Evolutionary conservation across 1,139 yeast genomes (phyloP).

Genomic region (Zygoascus sp.): DNA sequence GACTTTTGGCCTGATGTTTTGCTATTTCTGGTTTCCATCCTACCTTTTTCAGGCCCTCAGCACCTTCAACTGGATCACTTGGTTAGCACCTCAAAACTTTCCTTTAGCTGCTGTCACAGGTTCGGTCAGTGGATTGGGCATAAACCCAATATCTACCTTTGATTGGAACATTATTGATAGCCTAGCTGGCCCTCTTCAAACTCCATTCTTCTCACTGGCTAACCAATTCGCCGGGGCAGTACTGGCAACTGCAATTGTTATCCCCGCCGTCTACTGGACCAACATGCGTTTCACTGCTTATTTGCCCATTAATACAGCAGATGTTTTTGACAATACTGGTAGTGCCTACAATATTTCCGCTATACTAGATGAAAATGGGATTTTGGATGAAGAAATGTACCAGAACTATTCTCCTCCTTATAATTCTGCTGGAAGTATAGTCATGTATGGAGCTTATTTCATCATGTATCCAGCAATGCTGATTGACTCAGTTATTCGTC

Average conservation of each 20-base stretch:
- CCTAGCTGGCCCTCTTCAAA: constrained; percentile 35
- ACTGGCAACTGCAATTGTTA: constrained; percentile 39
- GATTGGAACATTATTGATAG: constrained; percentile 46
- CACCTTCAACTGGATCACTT: constrained; percentile 55
- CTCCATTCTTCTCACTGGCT: constrained; percentile 43
- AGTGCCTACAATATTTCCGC: constrained; percentile 38
- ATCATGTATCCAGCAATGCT: constrained; percentile 26
- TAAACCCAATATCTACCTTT: constrained; percentile 51
- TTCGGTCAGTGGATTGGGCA: constrained; percentile 49
- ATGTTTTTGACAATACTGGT: constrained; percentile 46
- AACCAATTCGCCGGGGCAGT: constrained; percentile 41
- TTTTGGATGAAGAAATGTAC: constrained; percentile 30
- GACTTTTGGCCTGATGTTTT: constrained; percentile 39
- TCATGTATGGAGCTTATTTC: constrained; percentile 30
- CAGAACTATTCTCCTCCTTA: constrained; percentile 44
- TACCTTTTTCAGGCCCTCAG: constrained; percentile 48
- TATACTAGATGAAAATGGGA: constrained; percentile 38
- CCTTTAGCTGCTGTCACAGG: constrained; percentile 54
- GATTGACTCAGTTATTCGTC: constrained; percentile 19
- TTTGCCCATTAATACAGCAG: constrained; percentile 50
- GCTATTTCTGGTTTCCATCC: constrained; percentile 55
- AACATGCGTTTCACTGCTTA: constrained; percentile 50
- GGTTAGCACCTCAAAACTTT: constrained; percentile 55
- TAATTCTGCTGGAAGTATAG: constrained; percentile 36
- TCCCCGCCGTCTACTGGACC: constrained; percentile 44